These are phyloP conservation scores for Exophiala viscosa DNA, from an alignment of 2,329 filamentous ascomycete species.

Conservation along the genomic window DNA sequence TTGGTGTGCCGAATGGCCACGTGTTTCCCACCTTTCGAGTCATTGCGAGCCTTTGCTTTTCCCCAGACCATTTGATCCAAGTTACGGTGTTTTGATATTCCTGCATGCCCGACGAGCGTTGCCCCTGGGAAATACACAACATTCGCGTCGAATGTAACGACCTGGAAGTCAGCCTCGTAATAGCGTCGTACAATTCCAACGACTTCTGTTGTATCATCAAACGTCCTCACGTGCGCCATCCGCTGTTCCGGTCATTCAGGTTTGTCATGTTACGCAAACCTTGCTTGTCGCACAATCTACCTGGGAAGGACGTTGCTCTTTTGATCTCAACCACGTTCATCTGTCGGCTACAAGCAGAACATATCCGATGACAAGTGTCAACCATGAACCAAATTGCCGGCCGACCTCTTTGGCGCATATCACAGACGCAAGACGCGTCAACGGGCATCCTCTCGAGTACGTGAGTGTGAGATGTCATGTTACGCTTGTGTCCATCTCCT, in stretches of 20 bases:
- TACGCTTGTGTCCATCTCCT: too few species aligned
- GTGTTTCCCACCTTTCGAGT: slow-evolving; percentile 1
- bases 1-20: neutral
- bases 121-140: neutral
- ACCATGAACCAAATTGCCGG: neutral
- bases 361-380: slow-evolving; percentile 1
- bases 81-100: neutral
- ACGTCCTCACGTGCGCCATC: slow-evolving; percentile 9
- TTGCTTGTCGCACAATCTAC: slow-evolving; percentile 17
- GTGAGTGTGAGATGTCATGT: too few species aligned
- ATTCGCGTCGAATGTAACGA: neutral
- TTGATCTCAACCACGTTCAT: slow-evolving; percentile 15
- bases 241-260: neutral
- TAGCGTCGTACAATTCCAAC: slow-evolving; percentile 5
- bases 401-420: too few species aligned
- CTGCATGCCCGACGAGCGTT: slow-evolving; percentile 1
- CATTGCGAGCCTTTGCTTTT: neutral
- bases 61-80: neutral
- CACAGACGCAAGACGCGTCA: too few species aligned
- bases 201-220: neutral
- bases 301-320: slow-evolving; percentile 4
- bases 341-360: slow-evolving; percentile 5
- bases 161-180: slow-evolving; percentile 11
- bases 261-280: neutral
- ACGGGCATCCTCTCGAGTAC: too few species aligned